These are phyloP conservation scores for Termitomyces sp. DNA, from an alignment of 768 basidiomycete genomes.

Conservation along the genomic window DNA sequence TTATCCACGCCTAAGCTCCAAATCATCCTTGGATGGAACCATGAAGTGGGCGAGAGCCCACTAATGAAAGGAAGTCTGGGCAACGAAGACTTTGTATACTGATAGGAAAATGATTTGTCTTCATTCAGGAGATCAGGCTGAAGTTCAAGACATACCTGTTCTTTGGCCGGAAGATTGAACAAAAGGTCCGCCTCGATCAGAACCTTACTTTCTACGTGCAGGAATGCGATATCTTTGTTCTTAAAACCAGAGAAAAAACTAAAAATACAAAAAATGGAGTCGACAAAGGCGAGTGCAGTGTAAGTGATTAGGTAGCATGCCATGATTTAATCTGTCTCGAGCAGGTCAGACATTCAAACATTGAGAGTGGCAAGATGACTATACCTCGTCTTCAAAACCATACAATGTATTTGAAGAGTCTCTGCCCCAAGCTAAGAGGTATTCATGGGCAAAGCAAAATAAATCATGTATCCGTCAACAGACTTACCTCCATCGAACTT, in stretches of 20 bases:
- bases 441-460: background rate
- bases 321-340: slow-evolving; percentile 35
- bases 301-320: slow-evolving; percentile 16
- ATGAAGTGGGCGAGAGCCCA: slow-evolving; percentile 21
- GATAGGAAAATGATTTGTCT: background rate
- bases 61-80: slow-evolving; percentile 22
- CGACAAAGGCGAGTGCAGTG: background rate
- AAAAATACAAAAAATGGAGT: background rate
- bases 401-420: slow-evolving; percentile 53
- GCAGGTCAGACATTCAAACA: background rate
- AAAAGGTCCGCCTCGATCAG: slow-evolving; percentile 73
- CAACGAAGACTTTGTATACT: slow-evolving; percentile 29
- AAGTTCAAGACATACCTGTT: slow-evolving; percentile 43
- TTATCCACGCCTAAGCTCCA: slow-evolving; percentile 25
- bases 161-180: slow-evolving; percentile 72
- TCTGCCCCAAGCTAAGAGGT: slow-evolving; percentile 40
- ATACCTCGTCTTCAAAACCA: slow-evolving; percentile 64
- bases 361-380: background rate
- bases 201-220: slow-evolving; percentile 58
- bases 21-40: slow-evolving; percentile 22
- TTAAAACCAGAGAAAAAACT: slow-evolving; percentile 59
- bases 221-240: slow-evolving; percentile 78
- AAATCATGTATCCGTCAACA: background rate
- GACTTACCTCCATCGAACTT: slow-evolving; percentile 54
- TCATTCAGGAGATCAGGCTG: too few relatives aligned